A percentile compares a stretch with the other conserved stretches of the same genome.
Conservation (phyloP, 2,329 filamentous ascomycete species). For the Pseudopyrenochaeta lycopersici region DNA sequence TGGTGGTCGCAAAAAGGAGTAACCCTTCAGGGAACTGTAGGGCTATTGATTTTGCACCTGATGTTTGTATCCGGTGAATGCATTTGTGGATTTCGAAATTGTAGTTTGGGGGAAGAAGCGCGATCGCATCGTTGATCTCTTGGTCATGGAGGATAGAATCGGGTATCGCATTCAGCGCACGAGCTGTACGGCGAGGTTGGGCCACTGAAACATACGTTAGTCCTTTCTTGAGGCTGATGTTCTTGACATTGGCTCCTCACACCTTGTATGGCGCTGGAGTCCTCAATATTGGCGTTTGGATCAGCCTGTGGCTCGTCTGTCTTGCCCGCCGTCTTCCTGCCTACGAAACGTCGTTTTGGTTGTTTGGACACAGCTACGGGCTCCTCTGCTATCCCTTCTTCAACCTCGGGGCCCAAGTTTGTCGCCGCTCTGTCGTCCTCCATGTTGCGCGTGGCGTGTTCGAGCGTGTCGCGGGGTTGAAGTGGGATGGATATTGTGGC, state of each 20-base stretch:
- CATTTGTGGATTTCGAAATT: conserved; percentile 99
- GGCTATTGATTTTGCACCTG: conserved; percentile 81
- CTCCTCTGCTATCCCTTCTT: conserved; percentile 68
- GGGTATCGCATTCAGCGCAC: conserved; percentile 91
- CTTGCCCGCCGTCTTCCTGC: conserved; percentile 75
- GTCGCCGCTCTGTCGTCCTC: conserved; percentile 77
- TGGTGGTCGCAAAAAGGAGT: conserved; percentile 93
- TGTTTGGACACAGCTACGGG: conserved; percentile 65
- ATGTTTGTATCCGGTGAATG: conserved; percentile 88
- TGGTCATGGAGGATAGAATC: conserved; percentile 84
- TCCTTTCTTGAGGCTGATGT: background rate
- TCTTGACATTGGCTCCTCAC: conserved; percentile 39
- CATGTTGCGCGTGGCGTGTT: conserved; percentile 59
- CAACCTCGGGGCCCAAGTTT: conserved; percentile 74
- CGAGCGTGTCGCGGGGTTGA: conserved; percentile 21
- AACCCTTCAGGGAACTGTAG: conserved; percentile 98
- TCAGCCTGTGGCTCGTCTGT: conserved; percentile 57
- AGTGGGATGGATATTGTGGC: conserved; percentile 16
- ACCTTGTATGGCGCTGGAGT: conserved; percentile 75
- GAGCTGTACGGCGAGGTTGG: conserved; percentile 74
- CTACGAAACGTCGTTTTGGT: conserved; percentile 92
- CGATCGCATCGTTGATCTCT: conserved; percentile 86
- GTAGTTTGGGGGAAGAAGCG: conserved; percentile 92
- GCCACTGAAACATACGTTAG: conserved; percentile 63
- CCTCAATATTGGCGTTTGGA: conserved; percentile 61